Conservation (phyloP, 2,329 filamentous ascomycete genomes). For the Alternaria brassicicola region DNA sequence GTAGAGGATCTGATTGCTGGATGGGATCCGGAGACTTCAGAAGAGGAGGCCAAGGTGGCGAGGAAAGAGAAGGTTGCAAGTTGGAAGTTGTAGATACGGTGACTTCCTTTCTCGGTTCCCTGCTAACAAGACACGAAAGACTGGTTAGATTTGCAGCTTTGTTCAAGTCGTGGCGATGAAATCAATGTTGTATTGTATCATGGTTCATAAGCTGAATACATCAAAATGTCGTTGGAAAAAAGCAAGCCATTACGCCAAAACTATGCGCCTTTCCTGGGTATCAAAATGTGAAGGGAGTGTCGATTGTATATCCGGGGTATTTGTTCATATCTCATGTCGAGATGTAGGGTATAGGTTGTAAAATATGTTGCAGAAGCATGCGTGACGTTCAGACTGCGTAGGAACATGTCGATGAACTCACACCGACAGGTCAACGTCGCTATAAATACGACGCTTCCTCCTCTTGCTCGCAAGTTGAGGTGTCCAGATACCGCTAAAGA, state of each 20-base stretch:
- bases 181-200: neutral
- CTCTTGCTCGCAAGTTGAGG: constrained; percentile 58
- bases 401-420: neutral
- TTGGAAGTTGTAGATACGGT: constrained; percentile 9
- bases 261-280: neutral
- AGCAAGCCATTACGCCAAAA: neutral
- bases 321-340: neutral
- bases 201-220: neutral
- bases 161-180: neutral
- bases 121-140: neutral
- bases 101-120: neutral
- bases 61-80: neutral
- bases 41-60: constrained; percentile 12
- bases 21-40: constrained; percentile 28
- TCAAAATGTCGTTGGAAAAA: neutral
- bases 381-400: neutral
- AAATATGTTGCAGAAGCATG: neutral
- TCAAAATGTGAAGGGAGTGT: neutral
- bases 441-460: constrained; percentile 18
- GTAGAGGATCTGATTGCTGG: constrained; percentile 45
- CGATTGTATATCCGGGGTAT: neutral
- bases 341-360: neutral
- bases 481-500: constrained; percentile 68
- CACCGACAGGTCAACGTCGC: neutral
- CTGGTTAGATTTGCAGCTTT: neutral